Evolutionary conservation across 2,329 filamentous ascomycete species (phyloP), one percentile per base, ranked within the genome.

Genomic region (Exutisphaerella laricina): DNA sequence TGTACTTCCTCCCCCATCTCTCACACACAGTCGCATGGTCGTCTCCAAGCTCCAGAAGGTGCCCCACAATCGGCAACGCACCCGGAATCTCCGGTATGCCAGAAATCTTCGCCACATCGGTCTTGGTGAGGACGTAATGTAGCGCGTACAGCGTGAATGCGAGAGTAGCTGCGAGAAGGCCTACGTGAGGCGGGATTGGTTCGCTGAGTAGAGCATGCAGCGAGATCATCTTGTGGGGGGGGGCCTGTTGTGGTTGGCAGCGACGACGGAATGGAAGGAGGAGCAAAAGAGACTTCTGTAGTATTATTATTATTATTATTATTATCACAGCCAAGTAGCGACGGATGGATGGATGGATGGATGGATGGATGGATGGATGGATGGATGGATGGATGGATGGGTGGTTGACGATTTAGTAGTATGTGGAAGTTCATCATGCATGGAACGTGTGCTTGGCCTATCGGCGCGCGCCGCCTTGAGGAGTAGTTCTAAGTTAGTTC

Each of bases 21-120:
- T 53, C 73, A 41, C 72, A 77, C 2, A 68, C 61, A 6, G 67
- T 72, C 14, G 74, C 73, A 58, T 77, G 74, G 50, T 77, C 73
- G 3, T 74, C 70, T 12, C 74, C 73, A 2, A 77, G 67, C 18
- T 68, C 62, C 4, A 73, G 64, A 3, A 77, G 66, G 57, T 77
- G 73, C 1, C 73, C 73, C 16, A 68, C 65, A 7, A 77, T 61
- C 1, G 73, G 74, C 1, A 71, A 54, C 2, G 72, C 71, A 10
- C 70, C 69, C 2, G 74, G 73, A 10, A 76, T 70, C 39, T 76
- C 70, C 10, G 66, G 70, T 8, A 75, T 63, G 10, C 69, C 69
- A 36, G 64, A 66, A 48, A 76, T 75, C 37, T 68, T 62, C 1
- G 71, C 68, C 16, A 75, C 68, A 43, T 76, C 72, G 4, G 72